Evolutionary conservation across 768 basidiomycete genomes (phyloP), one percentile per base, ranked within the genome.

Genomic region (Hortiboletus flavorubellus): DNA sequence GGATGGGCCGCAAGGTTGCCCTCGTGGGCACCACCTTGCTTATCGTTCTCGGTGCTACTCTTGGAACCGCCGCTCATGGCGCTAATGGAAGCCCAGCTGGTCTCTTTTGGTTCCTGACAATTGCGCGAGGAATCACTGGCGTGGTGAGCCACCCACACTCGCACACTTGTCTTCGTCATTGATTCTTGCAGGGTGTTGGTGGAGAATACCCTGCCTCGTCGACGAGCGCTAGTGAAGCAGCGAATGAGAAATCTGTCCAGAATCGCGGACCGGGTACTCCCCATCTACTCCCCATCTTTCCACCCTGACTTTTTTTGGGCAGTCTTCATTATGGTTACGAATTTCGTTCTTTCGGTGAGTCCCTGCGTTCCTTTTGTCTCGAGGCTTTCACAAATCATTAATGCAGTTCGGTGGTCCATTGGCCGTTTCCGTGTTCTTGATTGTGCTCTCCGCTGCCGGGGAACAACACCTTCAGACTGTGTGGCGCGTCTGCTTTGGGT

Each of bases 191-290:
- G 78, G 87, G 87, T 55, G 86, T 87, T 12, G 87, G 87, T 35
- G 87, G 87, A 26, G 87, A 90, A 72, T 90, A 91, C 68, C 87
- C 88, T 1, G 85, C 85, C 8, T 86, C 83, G 7, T 85, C 83
- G 0, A 84, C 85, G 0, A 80, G 80, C 40, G 87, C 87, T 5
- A 80, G 79, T 31, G 88, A 90, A 68, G 80, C 87, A 31, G 85
- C 87, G 16, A 89, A 90, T 62, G 87, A 90, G 69, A 82, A 79
- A 62, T 81, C 81, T 69, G 51, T 80, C 30, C 75, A 77, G 59
- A 68, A 76, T 49, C 79, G 87, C 37, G 89, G 89, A 1, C 84
- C 85, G 59, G 73, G 83, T 83, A 60, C 30, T 48, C 10, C 30
- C 2, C 16, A 62, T 61, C n/a, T 51, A 54, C 16, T 46, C 33